Percentiles rank a stretch among this genome's conserved stretches.
Conservation (phyloP, 1,139 yeast species). For the Blastobotrys indianensis region DNA sequence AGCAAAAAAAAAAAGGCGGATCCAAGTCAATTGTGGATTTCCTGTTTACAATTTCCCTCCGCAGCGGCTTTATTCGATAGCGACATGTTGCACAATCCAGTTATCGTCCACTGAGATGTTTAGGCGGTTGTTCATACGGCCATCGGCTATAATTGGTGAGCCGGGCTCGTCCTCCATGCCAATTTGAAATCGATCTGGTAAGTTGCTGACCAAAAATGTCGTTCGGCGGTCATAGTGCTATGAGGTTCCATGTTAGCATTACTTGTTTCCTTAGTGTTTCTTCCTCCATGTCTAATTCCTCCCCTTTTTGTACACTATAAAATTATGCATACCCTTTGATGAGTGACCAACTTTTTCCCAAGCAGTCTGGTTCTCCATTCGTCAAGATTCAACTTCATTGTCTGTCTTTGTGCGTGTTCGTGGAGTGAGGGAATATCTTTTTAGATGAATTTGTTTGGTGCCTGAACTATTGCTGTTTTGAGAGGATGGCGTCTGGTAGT, state of each 20-base stretch:
- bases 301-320: background rate
- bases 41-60: background rate
- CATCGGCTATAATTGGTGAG: background rate
- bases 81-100: conserved; percentile 8
- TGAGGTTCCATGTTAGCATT: background rate
- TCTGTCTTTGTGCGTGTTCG: background rate
- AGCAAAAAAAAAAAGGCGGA: background rate
- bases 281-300: no score
- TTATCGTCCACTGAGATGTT: conserved; percentile 9
- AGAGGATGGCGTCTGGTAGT: background rate
- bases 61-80: conserved; percentile 5
- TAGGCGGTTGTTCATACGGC: conserved; percentile 1
- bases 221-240: background rate
- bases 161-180: conserved; percentile 4
- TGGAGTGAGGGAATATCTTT: background rate
- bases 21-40: background rate
- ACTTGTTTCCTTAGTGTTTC: no score
- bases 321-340: conserved; percentile 7
- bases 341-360: conserved; percentile 40
- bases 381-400: conserved; percentile 58
- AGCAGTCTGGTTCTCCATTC: conserved; percentile 95
- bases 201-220: conserved; percentile 5
- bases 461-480: no score
- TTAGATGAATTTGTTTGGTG: no score
- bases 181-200: conserved; percentile 8